phyloP scores from a whole-genome alignment of 176 grass and related monocot genomes.

The Rhynchospora tenuis region DNA sequence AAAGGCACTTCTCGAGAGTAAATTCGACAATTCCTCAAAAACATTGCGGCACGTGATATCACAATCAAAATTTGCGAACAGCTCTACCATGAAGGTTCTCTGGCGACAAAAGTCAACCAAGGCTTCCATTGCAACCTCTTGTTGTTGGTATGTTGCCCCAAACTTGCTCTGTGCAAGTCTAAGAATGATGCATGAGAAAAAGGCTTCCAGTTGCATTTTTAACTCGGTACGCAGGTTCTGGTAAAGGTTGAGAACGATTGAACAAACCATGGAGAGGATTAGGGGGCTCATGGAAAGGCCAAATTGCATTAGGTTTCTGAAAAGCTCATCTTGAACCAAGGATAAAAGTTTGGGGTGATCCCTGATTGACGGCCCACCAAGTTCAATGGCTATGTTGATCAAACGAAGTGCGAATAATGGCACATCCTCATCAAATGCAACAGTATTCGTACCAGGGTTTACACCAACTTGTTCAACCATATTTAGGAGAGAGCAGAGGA shows the following conservation, averaged over 20 bases:
- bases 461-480: constrained; percentile 60
- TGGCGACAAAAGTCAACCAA: constrained; percentile 91
- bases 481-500: constrained; percentile 88
- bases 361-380: constrained; percentile 64
- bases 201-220: constrained; percentile 95
- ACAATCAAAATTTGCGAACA: constrained; percentile 98
- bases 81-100: constrained; percentile 89
- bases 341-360: constrained; percentile 70
- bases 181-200: constrained; percentile 92
- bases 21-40: constrained; percentile 92
- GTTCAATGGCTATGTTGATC: constrained; percentile 88
- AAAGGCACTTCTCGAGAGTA: constrained; percentile 94
- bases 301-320: constrained; percentile 93
- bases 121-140: constrained; percentile 95
- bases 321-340: constrained; percentile 87
- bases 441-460: constrained; percentile 18
- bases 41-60: constrained; percentile 95
- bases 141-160: constrained; percentile 85
- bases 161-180: constrained; percentile 86
- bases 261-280: constrained; percentile 92
- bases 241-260: constrained; percentile 93
- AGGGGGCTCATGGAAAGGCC: constrained; percentile 76
- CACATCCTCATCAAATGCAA: constrained; percentile 67
- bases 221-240: constrained; percentile 78
- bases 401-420: constrained; percentile 86